Evolutionary conservation across 169 alveolate genomes (phyloP).

Genomic region (Plasmodium ovale): DNA sequence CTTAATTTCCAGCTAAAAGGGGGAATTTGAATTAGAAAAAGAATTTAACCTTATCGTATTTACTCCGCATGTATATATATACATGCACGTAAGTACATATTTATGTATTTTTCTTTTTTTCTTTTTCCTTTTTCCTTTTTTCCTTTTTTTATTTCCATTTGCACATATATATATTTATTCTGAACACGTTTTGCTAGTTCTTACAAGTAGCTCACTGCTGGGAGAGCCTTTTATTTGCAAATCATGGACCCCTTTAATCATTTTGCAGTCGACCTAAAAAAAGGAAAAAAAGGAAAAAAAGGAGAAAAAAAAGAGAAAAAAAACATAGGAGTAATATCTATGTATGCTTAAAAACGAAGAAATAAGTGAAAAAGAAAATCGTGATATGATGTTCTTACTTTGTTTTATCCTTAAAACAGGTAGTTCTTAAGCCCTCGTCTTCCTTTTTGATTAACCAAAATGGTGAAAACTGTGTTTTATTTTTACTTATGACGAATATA

Average conservation of each 20-base stretch:
- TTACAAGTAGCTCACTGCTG: conserved; percentile 31
- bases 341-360: background rate
- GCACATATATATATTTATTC: background rate
- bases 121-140: background rate
- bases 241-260: conserved; percentile 24
- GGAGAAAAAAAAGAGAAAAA: background rate
- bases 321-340: background rate
- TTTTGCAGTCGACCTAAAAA: conserved; percentile 13
- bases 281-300: background rate
- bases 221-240: conserved; percentile 25
- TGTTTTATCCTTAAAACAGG: too few relatives aligned
- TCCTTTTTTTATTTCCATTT: too few relatives aligned
- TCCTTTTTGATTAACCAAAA: background rate
- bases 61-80: background rate
- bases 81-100: background rate
- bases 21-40: background rate
- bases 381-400: too few relatives aligned
- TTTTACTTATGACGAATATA: conserved; percentile 2
- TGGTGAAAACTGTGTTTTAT: background rate
- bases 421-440: background rate
- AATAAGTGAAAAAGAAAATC: background rate
- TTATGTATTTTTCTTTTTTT: conserved; percentile 1
- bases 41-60: too few relatives aligned
- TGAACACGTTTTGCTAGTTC: background rate
- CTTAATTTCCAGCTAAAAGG: conserved; percentile 50